Evolutionary conservation across 352 stramenopile species (phyloP).

Genomic region (Pythium aristosporum): DNA sequence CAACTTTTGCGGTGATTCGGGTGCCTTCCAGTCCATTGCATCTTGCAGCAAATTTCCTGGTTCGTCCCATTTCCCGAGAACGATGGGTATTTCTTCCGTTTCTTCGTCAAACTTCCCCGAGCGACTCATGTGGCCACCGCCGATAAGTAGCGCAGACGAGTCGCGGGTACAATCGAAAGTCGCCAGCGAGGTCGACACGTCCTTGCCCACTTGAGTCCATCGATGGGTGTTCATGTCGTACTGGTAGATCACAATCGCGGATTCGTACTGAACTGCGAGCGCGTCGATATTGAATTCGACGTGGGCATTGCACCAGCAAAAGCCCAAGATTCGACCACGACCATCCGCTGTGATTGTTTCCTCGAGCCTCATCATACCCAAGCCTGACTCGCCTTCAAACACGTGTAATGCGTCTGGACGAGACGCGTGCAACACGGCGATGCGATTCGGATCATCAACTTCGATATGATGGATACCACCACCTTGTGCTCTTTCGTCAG

Average conservation of each 20-base stretch:
- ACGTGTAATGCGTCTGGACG: conserved; percentile 56
- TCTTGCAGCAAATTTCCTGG: conserved; percentile 62
- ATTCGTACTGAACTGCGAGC: conserved; percentile 70
- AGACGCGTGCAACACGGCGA: conserved; percentile 59
- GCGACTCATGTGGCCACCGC: conserved; percentile 42
- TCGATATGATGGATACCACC: conserved; percentile 70
- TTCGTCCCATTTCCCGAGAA: conserved; percentile 83
- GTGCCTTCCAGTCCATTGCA: conserved; percentile 80
- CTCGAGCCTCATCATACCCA: conserved; percentile 75
- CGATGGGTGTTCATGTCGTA: conserved; percentile 62
- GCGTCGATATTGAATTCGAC: conserved; percentile 85
- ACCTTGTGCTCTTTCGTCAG: not conserved
- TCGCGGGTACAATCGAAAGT: conserved; percentile 84
- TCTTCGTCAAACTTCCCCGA: conserved; percentile 11
- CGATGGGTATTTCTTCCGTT: conserved; percentile 63
- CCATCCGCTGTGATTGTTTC: conserved; percentile 58
- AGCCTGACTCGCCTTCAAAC: conserved; percentile 77
- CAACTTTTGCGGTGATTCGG: conserved; percentile 66
- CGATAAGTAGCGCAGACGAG: conserved; percentile 76
- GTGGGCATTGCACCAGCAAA: conserved; percentile 79
- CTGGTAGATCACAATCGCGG: conserved; percentile 72
- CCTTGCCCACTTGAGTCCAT: conserved; percentile 64
- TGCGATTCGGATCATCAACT: conserved; percentile 82
- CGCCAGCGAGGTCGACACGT: conserved; percentile 48
- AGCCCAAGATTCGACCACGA: conserved; percentile 58